Conservation (phyloP, 78 protist species). For the Dictyostelium intermedium region DNA sequence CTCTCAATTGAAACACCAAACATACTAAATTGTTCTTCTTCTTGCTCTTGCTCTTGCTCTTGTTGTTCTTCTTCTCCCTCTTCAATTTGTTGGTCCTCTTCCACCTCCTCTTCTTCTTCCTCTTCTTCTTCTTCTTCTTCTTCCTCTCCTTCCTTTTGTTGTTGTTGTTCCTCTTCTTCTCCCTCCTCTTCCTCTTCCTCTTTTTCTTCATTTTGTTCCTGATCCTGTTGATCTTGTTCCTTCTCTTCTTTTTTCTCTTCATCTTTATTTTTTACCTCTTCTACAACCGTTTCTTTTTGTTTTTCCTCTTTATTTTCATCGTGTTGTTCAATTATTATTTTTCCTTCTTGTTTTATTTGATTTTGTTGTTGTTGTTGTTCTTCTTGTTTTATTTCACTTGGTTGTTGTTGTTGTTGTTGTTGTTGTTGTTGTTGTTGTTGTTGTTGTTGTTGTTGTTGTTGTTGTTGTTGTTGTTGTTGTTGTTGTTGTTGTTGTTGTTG, state of each 20-base stretch:
- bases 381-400: not conserved
- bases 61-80: constrained; percentile 18
- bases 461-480: no score
- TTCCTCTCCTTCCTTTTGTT: no score
- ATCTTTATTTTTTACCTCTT: not conserved
- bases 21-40: constrained; percentile 62
- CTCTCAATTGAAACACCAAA: constrained; percentile 44
- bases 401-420: not conserved
- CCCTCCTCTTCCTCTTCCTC: not conserved
- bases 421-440: no score
- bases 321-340: not conserved
- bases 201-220: not conserved
- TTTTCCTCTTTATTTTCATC: not conserved
- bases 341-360: not conserved
- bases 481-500: no score
- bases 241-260: not conserved
- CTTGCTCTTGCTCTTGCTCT: constrained; percentile 12
- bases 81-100: not conserved
- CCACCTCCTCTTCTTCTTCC: not conserved
- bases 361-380: not conserved
- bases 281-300: not conserved
- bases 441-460: no score
- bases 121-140: not conserved
- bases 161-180: not conserved
- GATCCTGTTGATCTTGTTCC: not conserved